Conservation (phyloP, 2,329 filamentous ascomycete species). For the Aspergillus puulaauensis region DNA sequence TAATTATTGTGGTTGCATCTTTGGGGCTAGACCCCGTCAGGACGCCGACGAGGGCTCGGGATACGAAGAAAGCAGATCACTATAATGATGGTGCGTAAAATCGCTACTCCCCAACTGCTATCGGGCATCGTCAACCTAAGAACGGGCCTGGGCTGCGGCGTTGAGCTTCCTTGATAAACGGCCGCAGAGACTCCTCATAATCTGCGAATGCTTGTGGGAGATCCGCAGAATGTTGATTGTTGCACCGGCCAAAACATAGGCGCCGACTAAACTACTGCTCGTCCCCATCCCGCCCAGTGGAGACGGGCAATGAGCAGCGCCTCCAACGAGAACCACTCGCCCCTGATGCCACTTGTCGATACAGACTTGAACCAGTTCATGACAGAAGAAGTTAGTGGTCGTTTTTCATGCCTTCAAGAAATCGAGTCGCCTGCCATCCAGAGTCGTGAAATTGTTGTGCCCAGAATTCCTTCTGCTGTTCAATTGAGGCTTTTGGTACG, state of each 20-base stretch:
- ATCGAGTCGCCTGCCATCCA: neutral
- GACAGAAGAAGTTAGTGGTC: no score
- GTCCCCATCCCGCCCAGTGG: neutral
- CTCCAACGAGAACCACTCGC: neutral
- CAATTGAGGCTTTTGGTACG: no score
- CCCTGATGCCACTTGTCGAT: neutral
- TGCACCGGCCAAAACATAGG: neutral
- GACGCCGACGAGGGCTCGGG: neutral
- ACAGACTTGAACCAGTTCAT: neutral
- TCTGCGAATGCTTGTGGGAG: neutral
- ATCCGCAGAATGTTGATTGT: neutral
- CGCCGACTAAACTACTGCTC: neutral
- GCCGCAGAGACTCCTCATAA: neutral
- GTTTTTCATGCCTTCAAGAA: neutral
- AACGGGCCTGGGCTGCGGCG: neutral
- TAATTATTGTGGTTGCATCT: neutral
- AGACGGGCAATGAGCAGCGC: neutral
- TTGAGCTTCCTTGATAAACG: neutral
- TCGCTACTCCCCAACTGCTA: neutral
- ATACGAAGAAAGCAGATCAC: neutral
- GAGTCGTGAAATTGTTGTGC: neutral
- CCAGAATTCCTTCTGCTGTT: neutral
- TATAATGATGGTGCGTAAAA: neutral
- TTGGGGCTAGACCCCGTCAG: no score
- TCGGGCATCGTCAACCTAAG: neutral